Base-by-base conservation (phyloP, 2,329 filamentous ascomycete genomes). In the Hymenoscyphus occultus region DNA sequence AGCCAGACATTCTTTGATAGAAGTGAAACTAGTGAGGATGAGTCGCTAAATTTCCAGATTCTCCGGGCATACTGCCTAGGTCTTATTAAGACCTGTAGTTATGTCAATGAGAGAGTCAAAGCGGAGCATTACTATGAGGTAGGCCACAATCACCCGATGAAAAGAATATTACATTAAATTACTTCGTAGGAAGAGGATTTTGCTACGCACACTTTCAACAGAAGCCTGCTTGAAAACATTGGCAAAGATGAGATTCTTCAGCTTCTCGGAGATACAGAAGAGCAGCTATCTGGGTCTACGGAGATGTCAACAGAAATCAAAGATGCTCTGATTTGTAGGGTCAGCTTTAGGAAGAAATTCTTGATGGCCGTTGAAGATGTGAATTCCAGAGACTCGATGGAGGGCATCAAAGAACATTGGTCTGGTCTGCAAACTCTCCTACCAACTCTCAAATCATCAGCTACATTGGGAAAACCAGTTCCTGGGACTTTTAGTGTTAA, bases 91-190 rank as follows among this genome's bases (percentile, higher is more conserved):
- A 87, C 88, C 28, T 97, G 93, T 74, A 87, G 88, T 68, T 86
- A 87, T 71, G 91, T 96, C 13, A 91, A 95, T 68, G 82, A 88
- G 60, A 86, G 88, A 57, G 89, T 98, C 67, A 88, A 87, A 62
- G 83, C 83, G n/a, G 91, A 97, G 75, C 90, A 96, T 71, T 97
- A 90, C 75, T 98, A 94, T 72, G 95, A 99, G 84, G 91, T 91
- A 76, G 75, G 61, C 60, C 48, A 2, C n/a, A 32, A 31, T 2
- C 39, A 14, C 19, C 7, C 16, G 64, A 94, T 88, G 95, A 98
- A 78, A 95, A 99, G 77, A 95, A 99, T 74, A 97, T 98, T 74
- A 92, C 96, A 2, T 56, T 67, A 57, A 72, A 19, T 58, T 28
- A 7, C 39, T n/a, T 16, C 39, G 12, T 64, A 94, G 89, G 95